Evolutionary conservation across 2,329 filamentous ascomycete genomes (phyloP).

Genomic region (Lithohypha guttulata): DNA sequence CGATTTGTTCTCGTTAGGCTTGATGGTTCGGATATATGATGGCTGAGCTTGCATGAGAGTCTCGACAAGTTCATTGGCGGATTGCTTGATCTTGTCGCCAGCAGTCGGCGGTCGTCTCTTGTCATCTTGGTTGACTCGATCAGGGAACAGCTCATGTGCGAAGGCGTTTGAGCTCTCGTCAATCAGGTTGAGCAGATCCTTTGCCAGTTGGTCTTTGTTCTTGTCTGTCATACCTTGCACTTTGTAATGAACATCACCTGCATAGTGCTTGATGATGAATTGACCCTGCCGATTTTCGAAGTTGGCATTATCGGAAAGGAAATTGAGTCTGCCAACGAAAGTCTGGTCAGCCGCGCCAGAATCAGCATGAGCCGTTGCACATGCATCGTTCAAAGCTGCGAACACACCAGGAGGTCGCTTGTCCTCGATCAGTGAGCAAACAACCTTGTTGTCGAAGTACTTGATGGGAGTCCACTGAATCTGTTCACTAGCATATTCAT

Average conservation of each 20-base stretch:
- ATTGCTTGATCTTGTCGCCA: conserved; percentile 89
- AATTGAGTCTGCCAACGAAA: conserved; percentile 86
- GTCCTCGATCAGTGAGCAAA: conserved; percentile 93
- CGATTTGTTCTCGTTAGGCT: conserved; percentile 98
- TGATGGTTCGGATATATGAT: conserved; percentile 97
- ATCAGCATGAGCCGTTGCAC: conserved; percentile 95
- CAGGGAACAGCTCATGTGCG: conserved; percentile 77
- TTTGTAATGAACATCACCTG: conserved; percentile 88
- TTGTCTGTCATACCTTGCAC: conserved; percentile 98
- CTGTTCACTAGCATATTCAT: conserved; percentile 90
- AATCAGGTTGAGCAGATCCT: conserved; percentile 82
- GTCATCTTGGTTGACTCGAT: conserved; percentile 92
- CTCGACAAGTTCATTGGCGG: conserved; percentile 86
- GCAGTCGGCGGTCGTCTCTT: conserved; percentile 86
- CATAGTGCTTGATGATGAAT: conserved; percentile 98
- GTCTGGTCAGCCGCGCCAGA: conserved; percentile 88
- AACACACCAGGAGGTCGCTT: conserved; percentile 84
- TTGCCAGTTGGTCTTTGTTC: conserved; percentile 95
- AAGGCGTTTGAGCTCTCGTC: conserved; percentile 75
- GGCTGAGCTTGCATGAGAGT: conserved; percentile 96
- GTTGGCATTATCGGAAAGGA: conserved; percentile 76
- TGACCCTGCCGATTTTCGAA: conserved; percentile 85
- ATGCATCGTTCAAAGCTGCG: conserved; percentile 92
- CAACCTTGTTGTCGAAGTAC: conserved; percentile 99
- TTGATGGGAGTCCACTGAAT: conserved; percentile 99